phyloP scores from a whole-genome alignment of 2,329 filamentous ascomycete species.

The Keithomyces neogunnii region DNA sequence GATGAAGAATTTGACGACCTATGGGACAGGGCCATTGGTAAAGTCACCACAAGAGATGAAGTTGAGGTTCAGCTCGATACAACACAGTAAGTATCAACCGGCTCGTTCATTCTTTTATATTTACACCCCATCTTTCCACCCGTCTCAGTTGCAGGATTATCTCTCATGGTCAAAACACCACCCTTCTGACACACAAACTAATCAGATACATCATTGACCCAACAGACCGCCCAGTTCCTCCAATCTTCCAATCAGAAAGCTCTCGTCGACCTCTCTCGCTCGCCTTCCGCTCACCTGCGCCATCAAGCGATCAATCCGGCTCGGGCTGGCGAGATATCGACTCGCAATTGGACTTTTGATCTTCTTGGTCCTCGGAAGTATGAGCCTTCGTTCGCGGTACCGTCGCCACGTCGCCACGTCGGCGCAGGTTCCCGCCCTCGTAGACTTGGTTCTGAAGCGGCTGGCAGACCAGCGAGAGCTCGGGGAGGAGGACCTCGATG shows the following conservation, averaged over 20 bases:
- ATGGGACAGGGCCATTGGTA: constrained; percentile 65
- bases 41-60: constrained; percentile 57
- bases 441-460: constrained; percentile 74
- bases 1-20: constrained; percentile 89
- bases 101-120: constrained; percentile 10
- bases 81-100: constrained; percentile 42
- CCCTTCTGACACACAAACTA: constrained; percentile 60
- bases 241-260: constrained; percentile 51
- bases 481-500: constrained; percentile 58
- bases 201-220: constrained; percentile 70
- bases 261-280: constrained; percentile 86
- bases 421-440: constrained; percentile 70
- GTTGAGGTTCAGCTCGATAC: constrained; percentile 36
- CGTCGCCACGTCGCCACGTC: constrained; percentile 55
- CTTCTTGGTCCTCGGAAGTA: constrained; percentile 34
- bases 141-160: not conserved
- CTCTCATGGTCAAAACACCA: not conserved
- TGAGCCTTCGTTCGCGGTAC: constrained; percentile 59
- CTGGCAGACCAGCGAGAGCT: constrained; percentile 77
- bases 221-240: constrained; percentile 62
- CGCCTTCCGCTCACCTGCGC: constrained; percentile 79
- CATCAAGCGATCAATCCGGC: constrained; percentile 67
- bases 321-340: constrained; percentile 80
- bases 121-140: not conserved
- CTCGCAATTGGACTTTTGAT: constrained; percentile 66